Evolutionary conservation across 2,329 filamentous ascomycete genomes (phyloP), one percentile per base, ranked within the genome.

Genomic region (Apiospora koreana): DNA sequence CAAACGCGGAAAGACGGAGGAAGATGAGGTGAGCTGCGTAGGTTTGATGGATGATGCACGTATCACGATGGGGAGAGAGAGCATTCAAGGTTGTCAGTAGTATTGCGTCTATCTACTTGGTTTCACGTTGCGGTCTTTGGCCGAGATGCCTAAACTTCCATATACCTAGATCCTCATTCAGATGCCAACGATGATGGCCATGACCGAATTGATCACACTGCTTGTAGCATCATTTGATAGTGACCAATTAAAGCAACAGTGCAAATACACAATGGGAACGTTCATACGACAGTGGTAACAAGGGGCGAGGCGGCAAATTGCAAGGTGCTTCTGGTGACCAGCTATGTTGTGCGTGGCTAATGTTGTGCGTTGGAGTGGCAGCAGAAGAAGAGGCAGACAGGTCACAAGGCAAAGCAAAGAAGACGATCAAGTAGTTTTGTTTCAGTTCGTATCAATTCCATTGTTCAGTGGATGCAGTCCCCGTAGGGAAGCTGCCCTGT

Each of bases 391-490:
- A 3, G n/a, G 35, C 14, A 14, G 2, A 12, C 23, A 16, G 10
- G 45, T 54, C 43, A 65, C 21, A 9, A 3, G 45, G 38, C 38
- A 43, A 48, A 65, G 41, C 41, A 6, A 28, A 25, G 16, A 50
- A 46, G 14, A 69, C 23, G 42, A 65, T 46, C 35, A 66, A 48
- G 31, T 58, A 71, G 71, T 74, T 74, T 78, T 76, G 74, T 79
- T 77, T 62, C 72, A 75, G 77, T 73, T 77, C 80, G 75, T 77
- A 75, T 65, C 70, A 75, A 80, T 79, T 68, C 77, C 75, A 77
- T 72, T 76, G 75, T 81, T 81, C 76, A 78, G 78, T 80, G 79
- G 79, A 79, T 67, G 73, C 75, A 75, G 74, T 71, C 66, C 66
- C 67, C 43, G 54, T 23, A 72, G 71, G 35, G 77, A 75, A 76